A percentile compares a stretch with the other conserved stretches of the same genome.
Conservation (phyloP, 2,329 filamentous ascomycete genomes). For the Diaporthe citriasiana region DNA sequence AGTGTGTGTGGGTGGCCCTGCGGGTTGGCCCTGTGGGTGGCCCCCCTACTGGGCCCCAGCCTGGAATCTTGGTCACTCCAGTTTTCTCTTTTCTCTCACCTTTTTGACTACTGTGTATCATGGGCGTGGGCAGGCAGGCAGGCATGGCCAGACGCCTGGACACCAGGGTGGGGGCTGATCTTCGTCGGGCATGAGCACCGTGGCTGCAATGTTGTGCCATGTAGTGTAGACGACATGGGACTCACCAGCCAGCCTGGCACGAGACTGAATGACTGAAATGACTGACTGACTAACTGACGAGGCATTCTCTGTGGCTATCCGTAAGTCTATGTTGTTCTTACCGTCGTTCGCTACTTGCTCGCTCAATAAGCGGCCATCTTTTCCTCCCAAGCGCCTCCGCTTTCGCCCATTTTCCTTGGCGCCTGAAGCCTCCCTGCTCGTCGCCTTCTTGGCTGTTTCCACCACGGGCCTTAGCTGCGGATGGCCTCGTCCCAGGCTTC, state of each 20-base stretch:
- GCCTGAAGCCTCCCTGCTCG: slow-evolving; percentile 16
- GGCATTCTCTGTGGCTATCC: slow-evolving; percentile 4
- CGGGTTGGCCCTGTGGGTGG: not conserved
- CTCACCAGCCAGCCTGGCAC: not conserved
- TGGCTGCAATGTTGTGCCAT: not conserved
- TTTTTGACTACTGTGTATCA: not conserved
- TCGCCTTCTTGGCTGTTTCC: slow-evolving; percentile 24
- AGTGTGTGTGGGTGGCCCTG: not conserved
- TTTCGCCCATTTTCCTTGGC: slow-evolving; percentile 7
- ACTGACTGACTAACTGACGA: not conserved
- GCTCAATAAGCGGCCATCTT: slow-evolving; percentile 8
- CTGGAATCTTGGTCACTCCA: slow-evolving; percentile 15
- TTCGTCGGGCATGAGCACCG: not conserved
- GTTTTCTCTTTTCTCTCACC: slow-evolving; percentile 10
- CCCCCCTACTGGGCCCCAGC: slow-evolving; percentile 6
- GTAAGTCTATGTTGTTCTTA: not conserved
- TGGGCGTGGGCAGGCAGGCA: not conserved
- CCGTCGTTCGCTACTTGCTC: slow-evolving; percentile 14
- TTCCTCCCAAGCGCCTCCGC: not conserved
- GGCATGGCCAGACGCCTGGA: slow-evolving; percentile 1
- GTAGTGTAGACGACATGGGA: not conserved
- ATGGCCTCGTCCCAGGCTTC: not conserved
- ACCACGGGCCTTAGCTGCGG: slow-evolving; percentile 1
- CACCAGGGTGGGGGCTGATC: not conserved
- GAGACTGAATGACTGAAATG: not conserved